Evolutionary conservation across 2,329 filamentous ascomycete species (phyloP).

Genomic region (Onygena corvina): DNA sequence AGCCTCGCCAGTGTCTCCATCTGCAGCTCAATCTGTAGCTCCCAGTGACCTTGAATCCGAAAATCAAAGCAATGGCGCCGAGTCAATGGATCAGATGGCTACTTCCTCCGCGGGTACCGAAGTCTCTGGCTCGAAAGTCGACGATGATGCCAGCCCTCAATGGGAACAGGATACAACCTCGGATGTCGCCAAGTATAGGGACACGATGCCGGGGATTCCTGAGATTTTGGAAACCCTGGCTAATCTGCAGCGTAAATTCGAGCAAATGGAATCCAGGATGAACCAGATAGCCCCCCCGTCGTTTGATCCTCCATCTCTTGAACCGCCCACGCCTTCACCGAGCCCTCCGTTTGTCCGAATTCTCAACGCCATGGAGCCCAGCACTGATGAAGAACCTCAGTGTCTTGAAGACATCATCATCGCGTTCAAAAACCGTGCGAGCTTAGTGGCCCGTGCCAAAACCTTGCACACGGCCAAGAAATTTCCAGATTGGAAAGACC

Average conservation of each 20-base stretch:
- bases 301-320: background rate
- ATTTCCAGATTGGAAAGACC: slow-evolving; percentile 3
- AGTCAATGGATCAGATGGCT: background rate
- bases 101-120: background rate
- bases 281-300: background rate
- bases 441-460: background rate
- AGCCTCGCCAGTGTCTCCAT: background rate
- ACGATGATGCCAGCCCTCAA: background rate
- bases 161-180: background rate
- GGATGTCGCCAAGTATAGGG: background rate
- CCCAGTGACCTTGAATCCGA: background rate
- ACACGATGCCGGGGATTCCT: slow-evolving; percentile 1
- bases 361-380: background rate
- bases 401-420: background rate
- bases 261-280: slow-evolving; percentile 3
- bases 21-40: background rate
- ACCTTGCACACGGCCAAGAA: slow-evolving; percentile 3
- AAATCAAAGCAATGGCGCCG: background rate
- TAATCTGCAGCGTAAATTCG: background rate
- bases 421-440: background rate
- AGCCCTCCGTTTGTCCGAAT: background rate
- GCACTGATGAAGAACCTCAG: background rate
- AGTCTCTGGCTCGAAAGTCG: background rate
- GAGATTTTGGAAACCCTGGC: background rate
- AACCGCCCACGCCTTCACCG: background rate